Conservation (phyloP, 768 basidiomycete genomes). For the Pleurotus tuoliensis region DNA sequence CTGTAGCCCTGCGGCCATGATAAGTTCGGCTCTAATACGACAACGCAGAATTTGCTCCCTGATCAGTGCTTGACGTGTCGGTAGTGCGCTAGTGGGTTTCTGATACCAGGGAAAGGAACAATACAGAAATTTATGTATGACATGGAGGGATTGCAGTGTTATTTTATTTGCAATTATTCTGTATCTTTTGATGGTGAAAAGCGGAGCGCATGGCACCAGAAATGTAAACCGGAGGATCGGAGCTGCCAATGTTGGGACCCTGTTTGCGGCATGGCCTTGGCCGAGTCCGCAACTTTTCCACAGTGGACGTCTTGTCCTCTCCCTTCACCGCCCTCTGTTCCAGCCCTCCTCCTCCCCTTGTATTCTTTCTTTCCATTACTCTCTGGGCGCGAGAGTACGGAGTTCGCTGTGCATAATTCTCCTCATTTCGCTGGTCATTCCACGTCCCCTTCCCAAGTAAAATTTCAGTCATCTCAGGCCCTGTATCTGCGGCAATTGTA, state of each 20-base stretch:
- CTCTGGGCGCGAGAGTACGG: slow-evolving; percentile 2
- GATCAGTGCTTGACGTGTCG: neutral
- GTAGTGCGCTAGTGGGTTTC: no score
- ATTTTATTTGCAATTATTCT: slow-evolving; percentile 1
- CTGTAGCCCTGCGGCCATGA: no score
- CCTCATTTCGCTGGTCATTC: neutral
- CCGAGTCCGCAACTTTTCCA: neutral
- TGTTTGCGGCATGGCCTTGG: slow-evolving; percentile 8
- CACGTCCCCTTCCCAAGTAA: neutral
- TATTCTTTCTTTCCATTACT: slow-evolving; percentile 8
- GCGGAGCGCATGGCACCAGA: slow-evolving; percentile 1
- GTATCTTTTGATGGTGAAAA: slow-evolving; percentile 2
- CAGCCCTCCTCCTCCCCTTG: slow-evolving; percentile 12
- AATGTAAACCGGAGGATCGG: slow-evolving; percentile 1
- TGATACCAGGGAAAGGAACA: no score
- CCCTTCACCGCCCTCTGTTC: slow-evolving; percentile 10
- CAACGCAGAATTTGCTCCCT: neutral
- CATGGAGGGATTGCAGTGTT: neutral
- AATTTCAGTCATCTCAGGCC: neutral
- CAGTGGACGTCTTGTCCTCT: slow-evolving; percentile 13
- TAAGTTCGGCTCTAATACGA: neutral
- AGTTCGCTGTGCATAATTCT: slow-evolving; percentile 1
- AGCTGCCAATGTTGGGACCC: slow-evolving; percentile 8
- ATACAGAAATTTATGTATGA: neutral
- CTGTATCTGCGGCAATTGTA: slow-evolving; percentile 1